Percentiles rank a stretch among this genome's conserved stretches.
Evolutionary conservation across 805 yeast species (phyloP).

Genomic region (Jamesozyma rosinii): DNA sequence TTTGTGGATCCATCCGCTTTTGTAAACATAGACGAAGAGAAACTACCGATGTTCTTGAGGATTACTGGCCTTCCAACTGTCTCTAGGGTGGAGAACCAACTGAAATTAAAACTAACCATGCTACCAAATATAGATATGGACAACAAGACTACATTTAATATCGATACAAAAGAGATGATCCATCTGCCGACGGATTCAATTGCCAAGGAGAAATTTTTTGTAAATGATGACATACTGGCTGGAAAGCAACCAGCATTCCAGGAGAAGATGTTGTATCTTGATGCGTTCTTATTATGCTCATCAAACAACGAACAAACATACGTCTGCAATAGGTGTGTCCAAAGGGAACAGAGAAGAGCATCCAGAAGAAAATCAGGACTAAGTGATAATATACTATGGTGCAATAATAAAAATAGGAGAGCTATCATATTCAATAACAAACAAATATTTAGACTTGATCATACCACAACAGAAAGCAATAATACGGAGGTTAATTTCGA

Average conservation of each 20-base stretch:
- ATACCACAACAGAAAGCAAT: conserved; percentile 24
- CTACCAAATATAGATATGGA: conserved; percentile 39
- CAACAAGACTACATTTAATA: conserved; percentile 30
- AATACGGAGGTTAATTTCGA: conserved; percentile 27
- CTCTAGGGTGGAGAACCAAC: conserved; percentile 92
- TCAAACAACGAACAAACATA: conserved; percentile 41
- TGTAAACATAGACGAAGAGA: conserved; percentile 19
- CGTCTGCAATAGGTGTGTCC: conserved; percentile 79
- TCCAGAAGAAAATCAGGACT: conserved; percentile 75
- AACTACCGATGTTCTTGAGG: conserved; percentile 38
- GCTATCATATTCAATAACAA: conserved; percentile 87
- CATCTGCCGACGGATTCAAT: conserved; percentile 81
- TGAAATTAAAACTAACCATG: conserved; percentile 46
- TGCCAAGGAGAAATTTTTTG: conserved; percentile 73
- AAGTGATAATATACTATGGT: conserved; percentile 67
- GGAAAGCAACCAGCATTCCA: conserved; percentile 38
- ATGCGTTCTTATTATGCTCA: conserved; percentile 61
- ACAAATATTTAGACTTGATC: conserved; percentile 53
- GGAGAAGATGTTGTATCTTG: conserved; percentile 53
- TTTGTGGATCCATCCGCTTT: conserved; percentile 22
- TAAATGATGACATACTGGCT: conserved; percentile 33
- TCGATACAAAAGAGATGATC: conserved; percentile 34
- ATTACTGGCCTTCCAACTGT: conserved; percentile 61
- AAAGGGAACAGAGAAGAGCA: conserved; percentile 87
- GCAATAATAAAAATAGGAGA: conserved; percentile 59